Conservation (phyloP, 441 rosid species). For the Gossypium laxum region DNA sequence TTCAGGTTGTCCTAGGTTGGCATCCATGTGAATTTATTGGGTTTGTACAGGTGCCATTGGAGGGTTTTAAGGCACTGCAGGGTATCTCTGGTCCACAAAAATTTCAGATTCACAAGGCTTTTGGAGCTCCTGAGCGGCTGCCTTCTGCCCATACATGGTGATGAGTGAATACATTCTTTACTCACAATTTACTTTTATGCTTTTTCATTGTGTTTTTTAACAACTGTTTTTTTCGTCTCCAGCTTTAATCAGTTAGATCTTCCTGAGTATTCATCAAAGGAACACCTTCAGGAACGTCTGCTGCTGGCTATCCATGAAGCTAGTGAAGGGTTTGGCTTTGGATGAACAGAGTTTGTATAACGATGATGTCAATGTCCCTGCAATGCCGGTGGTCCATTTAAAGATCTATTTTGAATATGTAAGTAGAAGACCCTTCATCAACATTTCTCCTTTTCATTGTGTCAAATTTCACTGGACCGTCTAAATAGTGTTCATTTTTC, state of each 20-base stretch:
- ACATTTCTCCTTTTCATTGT: not conserved
- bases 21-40: not conserved
- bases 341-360: constrained; percentile 27
- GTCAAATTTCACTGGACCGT: not conserved
- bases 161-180: constrained; percentile 10
- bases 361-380: not conserved
- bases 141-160: constrained; percentile 99
- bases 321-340: constrained; percentile 92
- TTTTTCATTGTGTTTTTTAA: not conserved
- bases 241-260: constrained; percentile 97
- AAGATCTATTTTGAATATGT: constrained; percentile 29
- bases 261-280: constrained; percentile 75
- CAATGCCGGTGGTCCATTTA: constrained; percentile 13
- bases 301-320: constrained; percentile 94
- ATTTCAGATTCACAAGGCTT: constrained; percentile 94
- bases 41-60: constrained; percentile 73
- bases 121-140: constrained; percentile 81
- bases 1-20: not conserved
- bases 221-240: constrained; percentile 14
- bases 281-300: constrained; percentile 72
- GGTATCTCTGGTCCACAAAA: constrained; percentile 95
- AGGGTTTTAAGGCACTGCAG: constrained; percentile 87
- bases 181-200: not conserved
- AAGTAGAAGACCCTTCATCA: constrained; percentile 9
- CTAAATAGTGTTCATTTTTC: not conserved